phyloP scores from a whole-genome alignment of 2,329 filamentous ascomycete species.

The Ophiostoma montium region DNA sequence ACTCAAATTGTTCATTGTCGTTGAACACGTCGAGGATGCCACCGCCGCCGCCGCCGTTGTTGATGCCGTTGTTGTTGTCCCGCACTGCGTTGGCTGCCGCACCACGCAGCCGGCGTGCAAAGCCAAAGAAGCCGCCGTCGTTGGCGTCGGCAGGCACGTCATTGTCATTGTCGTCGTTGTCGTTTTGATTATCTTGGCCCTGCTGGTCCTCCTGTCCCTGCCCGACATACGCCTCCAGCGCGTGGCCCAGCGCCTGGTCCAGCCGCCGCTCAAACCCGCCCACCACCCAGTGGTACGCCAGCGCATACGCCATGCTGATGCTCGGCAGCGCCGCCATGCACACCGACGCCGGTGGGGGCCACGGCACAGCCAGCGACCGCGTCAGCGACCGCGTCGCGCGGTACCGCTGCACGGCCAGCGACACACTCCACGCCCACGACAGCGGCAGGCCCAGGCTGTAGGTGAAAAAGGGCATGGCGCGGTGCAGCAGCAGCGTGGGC shows the following conservation, averaged over 20 bases:
- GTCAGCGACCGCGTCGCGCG: slow-evolving; percentile 14
- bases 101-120: background rate
- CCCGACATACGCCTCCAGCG: background rate
- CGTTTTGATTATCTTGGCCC: too few relatives aligned
- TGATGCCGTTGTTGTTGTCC: background rate
- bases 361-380: slow-evolving; percentile 15
- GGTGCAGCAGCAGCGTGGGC: slow-evolving; percentile 30
- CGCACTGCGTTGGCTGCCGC: background rate
- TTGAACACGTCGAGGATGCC: background rate
- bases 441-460: slow-evolving; percentile 28
- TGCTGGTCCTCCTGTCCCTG: too few relatives aligned
- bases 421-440: slow-evolving; percentile 30
- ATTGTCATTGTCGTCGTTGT: background rate
- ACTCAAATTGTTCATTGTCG: background rate
- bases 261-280: slow-evolving; percentile 33
- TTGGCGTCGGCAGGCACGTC: background rate
- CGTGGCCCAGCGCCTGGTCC: slow-evolving; percentile 26
- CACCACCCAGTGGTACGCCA: slow-evolving; percentile 33
- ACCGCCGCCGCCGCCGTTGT: background rate
- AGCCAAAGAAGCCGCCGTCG: background rate
- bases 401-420: slow-evolving; percentile 28
- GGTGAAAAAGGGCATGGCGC: slow-evolving; percentile 28
- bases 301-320: slow-evolving; percentile 25
- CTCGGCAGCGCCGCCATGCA: slow-evolving; percentile 35
- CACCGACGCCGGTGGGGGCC: slow-evolving; percentile 40